phyloP scores from a whole-genome alignment of 768 basidiomycete genomes.

The Clavulina sp. region DNA sequence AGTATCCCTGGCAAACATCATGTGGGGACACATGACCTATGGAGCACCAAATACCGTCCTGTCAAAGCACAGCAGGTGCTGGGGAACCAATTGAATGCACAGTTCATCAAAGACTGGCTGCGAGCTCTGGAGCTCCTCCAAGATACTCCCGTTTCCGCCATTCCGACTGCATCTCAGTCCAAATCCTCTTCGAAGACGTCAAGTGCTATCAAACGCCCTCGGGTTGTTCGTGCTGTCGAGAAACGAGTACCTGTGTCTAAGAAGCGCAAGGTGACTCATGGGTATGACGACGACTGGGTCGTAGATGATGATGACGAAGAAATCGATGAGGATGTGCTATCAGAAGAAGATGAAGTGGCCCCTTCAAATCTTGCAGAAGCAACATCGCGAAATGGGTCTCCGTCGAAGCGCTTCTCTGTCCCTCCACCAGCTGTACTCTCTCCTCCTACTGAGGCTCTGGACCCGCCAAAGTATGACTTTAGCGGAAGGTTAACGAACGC shows the following conservation, averaged over 20 bases:
- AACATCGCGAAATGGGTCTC: neutral
- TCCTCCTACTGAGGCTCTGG: neutral
- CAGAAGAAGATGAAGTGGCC: conserved; percentile 12
- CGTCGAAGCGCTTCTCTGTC: neutral
- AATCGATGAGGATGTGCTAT: conserved; percentile 23
- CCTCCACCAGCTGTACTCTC: neutral
- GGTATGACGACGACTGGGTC: conserved; percentile 34
- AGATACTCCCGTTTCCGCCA: conserved; percentile 12
- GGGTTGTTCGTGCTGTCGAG: conserved; percentile 5
- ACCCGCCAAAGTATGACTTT: conserved; percentile 1
- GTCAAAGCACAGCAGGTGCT: conserved; percentile 54
- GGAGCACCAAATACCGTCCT: conserved; percentile 66
- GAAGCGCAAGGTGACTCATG: conserved; percentile 7
- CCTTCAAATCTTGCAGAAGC: conserved; percentile 21
- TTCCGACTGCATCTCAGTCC: neutral
- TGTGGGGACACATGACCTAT: conserved; percentile 26
- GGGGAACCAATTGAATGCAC: conserved; percentile 54
- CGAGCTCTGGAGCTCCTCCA: conserved; percentile 46
- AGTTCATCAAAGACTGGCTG: conserved; percentile 66
- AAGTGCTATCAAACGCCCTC: conserved; percentile 27
- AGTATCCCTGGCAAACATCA: neutral
- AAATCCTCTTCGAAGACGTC: conserved; percentile 20
- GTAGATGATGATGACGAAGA: conserved; percentile 27
- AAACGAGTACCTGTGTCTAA: conserved; percentile 5
- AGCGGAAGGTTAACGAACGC: conserved; percentile 51